These are phyloP conservation scores for Sclerotiophoma versabilis DNA, from an alignment of 2,329 filamentous ascomycete species.

Conservation along the genomic window DNA sequence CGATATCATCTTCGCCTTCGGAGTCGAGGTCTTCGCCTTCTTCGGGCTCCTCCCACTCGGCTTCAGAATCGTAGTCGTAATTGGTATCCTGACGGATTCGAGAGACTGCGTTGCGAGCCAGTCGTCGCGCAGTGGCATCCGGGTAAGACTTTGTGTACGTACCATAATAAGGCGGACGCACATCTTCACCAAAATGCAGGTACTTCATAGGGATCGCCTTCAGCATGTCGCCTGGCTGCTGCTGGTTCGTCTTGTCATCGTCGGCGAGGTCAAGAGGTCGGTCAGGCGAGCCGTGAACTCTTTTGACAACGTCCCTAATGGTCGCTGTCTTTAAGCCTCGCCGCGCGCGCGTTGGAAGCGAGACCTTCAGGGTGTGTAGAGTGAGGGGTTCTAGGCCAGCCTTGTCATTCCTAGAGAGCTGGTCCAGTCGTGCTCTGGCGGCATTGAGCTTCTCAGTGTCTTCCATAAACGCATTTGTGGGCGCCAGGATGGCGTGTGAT, in stretches of 20 bases:
- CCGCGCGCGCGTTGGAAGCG: conserved; percentile 20
- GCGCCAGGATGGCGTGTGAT: conserved; percentile 74
- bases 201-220: conserved; percentile 68
- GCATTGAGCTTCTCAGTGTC: conserved; percentile 37
- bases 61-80: conserved; percentile 88
- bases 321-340: conserved; percentile 30
- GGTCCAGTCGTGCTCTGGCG: conserved; percentile 39
- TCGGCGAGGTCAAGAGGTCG: conserved; percentile 54
- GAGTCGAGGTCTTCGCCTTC: conserved; percentile 71
- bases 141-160: conserved; percentile 70
- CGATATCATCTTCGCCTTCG: conserved; percentile 71
- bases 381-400: conserved; percentile 23
- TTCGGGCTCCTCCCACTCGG: conserved; percentile 81
- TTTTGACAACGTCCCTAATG: conserved; percentile 52
- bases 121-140: conserved; percentile 52
- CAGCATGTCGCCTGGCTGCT: conserved; percentile 54
- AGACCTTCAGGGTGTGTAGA: conserved; percentile 25
- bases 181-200: conserved; percentile 67
- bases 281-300: conserved; percentile 51
- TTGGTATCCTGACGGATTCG: conserved; percentile 68
- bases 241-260: conserved; percentile 30
- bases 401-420: conserved; percentile 27
- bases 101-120: conserved; percentile 62
- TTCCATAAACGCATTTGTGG: conserved; percentile 49
- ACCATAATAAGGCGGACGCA: conserved; percentile 73